Conservation (phyloP, 2,329 filamentous ascomycete species). For the Fusarium solani-melongenae region DNA sequence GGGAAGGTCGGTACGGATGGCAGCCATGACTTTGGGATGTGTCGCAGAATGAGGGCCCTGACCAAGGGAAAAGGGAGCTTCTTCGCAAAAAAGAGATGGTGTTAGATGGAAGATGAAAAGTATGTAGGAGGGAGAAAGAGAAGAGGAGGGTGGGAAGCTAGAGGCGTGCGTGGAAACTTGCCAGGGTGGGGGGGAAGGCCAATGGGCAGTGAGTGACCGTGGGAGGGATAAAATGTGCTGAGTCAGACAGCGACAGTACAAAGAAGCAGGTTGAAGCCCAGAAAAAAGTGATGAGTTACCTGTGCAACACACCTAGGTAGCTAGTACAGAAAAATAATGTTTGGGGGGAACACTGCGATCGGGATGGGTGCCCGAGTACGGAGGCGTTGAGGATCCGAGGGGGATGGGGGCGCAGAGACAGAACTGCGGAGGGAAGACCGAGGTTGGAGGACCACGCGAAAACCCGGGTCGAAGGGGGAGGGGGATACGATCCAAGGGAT, state of each 20-base stretch:
- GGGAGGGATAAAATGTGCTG: conserved; percentile 18
- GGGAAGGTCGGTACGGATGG: conserved; percentile 65
- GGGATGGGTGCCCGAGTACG: conserved; percentile 29
- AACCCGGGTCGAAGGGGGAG: conserved; percentile 15
- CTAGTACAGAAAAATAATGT: conserved; percentile 10
- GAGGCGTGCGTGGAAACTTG: conserved; percentile 34
- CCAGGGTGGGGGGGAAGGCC: conserved; percentile 24
- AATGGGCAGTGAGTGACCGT: neutral
- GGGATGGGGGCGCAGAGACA: neutral
- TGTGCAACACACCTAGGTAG: neutral
- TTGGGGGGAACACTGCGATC: conserved; percentile 5
- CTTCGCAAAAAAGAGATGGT: conserved; percentile 69
- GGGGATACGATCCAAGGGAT: neutral
- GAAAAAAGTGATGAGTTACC: conserved; percentile 19
- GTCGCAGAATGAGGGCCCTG: conserved; percentile 77
- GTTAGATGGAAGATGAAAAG: conserved; percentile 23
- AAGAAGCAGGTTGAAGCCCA: conserved; percentile 19
- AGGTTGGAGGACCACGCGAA: conserved; percentile 29
- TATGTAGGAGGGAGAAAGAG: conserved; percentile 24
- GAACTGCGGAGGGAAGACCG: conserved; percentile 28
- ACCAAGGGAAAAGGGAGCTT: conserved; percentile 97
- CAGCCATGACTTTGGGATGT: conserved; percentile 69
- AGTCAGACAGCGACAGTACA: conserved; percentile 28
- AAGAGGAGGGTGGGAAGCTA: conserved; percentile 32
- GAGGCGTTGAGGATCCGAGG: conserved; percentile 20